Evolutionary conservation across 1,284 basidiomycete species (phyloP), one percentile per base, ranked within the genome.

Genomic region (Abortiporus biennis): DNA sequence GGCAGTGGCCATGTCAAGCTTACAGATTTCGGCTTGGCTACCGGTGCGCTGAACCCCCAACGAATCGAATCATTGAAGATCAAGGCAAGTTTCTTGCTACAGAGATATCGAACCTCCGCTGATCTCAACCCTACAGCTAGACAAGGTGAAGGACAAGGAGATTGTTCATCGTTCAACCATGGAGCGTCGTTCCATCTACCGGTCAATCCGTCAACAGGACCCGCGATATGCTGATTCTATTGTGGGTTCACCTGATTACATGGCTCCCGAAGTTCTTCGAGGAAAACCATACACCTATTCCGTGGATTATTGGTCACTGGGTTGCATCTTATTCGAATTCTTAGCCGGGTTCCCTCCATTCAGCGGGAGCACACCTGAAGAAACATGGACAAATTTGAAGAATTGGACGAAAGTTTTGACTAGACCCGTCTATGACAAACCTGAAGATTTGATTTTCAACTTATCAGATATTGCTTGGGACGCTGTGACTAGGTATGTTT

Each of bases 351-450:
- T 97, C 70, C 96, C 96, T 8, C 96, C 96, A 0, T 99, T 99
- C 70, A 95, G 90, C 40, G 96, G 96, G 11, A 81, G 86, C 33
- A 92, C 87, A 0, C 88, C 94, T 0, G 95, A 99, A 56, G 96
- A 99, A 66, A 99, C 96, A 0, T 99, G 96, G 93, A 92, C 92
- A 16, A 99, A 99, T 64, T 69, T 99, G 53, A 98, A 98, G 68
- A 98, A 97, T 63, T 99, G 96, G 96, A 79, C 84, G 19, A 88
- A 88, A 53, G 91, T 94, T 2, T 74, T 99, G 3, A 74, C 87
- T 16, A 67, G 96, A 48, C 96, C 96, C 1, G 88, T 96, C 52
- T 99, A 99, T 57, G 93, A 97, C 59, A 86, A 90, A 51, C 87
- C 89, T 2, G 94, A 99, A 61, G 96, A 99, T 64, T 71, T 95